A percentile compares a stretch with the other conserved stretches of the same genome.
Evolutionary conservation across 2,329 filamentous ascomycete genomes (phyloP).

Genomic region (Massarina eburnea): DNA sequence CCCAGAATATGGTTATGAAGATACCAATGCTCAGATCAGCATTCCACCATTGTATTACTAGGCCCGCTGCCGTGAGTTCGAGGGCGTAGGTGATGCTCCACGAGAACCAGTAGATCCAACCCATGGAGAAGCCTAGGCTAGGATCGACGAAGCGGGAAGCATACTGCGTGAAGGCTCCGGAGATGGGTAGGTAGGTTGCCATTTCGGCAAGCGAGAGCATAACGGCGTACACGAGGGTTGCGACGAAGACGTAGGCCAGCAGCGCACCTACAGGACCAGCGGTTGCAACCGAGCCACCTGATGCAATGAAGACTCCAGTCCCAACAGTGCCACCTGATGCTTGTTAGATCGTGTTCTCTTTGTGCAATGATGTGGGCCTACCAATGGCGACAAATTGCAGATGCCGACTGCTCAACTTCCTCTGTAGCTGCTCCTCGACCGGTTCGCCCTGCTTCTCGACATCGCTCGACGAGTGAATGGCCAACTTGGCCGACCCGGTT

Average conservation of each 20-base stretch:
- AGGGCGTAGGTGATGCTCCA: conserved; percentile 74
- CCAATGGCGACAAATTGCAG: conserved; percentile 45
- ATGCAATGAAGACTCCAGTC: conserved; percentile 57
- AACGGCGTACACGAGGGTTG: conserved; percentile 72
- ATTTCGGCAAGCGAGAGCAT: conserved; percentile 69
- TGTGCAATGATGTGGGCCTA: conserved; percentile 11
- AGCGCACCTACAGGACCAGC: conserved; percentile 53
- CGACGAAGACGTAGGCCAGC: conserved; percentile 56
- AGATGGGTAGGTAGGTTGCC: conserved; percentile 74
- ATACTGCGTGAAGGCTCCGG: conserved; percentile 76
- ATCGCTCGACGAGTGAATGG: conserved; percentile 31
- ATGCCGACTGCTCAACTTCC: conserved; percentile 41
- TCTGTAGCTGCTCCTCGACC: conserved; percentile 31
- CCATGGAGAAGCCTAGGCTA: conserved; percentile 74
- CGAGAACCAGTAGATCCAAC: conserved; percentile 82
- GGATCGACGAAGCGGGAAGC: conserved; percentile 74
- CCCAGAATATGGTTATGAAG: conserved; percentile 73
- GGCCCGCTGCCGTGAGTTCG: conserved; percentile 70
- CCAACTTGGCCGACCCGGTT: conserved; percentile 33
- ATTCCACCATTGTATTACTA: conserved; percentile 78
- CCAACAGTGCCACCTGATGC: conserved; percentile 47
- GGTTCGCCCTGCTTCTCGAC: conserved; percentile 38
- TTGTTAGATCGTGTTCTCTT: conserved; percentile 8
- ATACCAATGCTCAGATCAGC: conserved; percentile 64
- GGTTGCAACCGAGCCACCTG: conserved; percentile 49